These are phyloP conservation scores for Rosa multiflora DNA, from an alignment of 306 rosid genomes.

Conservation along the genomic window DNA sequence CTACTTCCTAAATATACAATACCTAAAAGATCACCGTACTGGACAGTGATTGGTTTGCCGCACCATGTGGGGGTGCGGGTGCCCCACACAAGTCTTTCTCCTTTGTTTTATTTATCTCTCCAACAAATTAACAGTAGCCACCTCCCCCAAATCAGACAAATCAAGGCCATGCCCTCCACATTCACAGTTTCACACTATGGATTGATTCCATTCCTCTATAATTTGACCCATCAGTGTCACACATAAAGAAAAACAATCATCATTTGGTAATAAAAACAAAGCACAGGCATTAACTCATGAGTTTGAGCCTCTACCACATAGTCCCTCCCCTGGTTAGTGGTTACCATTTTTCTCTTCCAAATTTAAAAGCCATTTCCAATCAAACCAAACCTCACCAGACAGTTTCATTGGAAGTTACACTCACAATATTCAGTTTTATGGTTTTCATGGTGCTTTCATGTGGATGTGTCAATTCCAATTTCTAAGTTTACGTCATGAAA, in stretches of 20 bases:
- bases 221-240: slow-evolving; percentile 33
- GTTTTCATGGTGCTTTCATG: slow-evolving; percentile 2
- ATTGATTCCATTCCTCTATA: not conserved
- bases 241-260: not conserved
- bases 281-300: not conserved
- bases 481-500: slow-evolving; percentile 11
- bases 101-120: not conserved
- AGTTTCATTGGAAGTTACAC: not conserved
- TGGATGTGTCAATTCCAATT: not conserved
- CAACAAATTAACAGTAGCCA: slow-evolving; percentile 13
- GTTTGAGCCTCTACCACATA: slow-evolving; percentile 13
- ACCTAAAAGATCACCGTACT: too few relatives aligned
- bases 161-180: slow-evolving; percentile 20
- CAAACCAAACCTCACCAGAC: not conserved
- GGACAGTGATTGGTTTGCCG: too few relatives aligned
- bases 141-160: slow-evolving; percentile 49
- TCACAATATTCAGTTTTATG: not conserved
- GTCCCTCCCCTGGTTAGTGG: not conserved
- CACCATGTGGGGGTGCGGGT: too few relatives aligned
- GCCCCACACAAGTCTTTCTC: too few relatives aligned
- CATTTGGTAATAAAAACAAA: not conserved
- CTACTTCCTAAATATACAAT: too few relatives aligned
- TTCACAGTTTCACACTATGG: not conserved
- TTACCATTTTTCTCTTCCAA: not conserved
- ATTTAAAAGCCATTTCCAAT: not conserved